Conservation (phyloP, 495 filamentous ascomycete species). For the Penicillium bialowiezense region DNA sequence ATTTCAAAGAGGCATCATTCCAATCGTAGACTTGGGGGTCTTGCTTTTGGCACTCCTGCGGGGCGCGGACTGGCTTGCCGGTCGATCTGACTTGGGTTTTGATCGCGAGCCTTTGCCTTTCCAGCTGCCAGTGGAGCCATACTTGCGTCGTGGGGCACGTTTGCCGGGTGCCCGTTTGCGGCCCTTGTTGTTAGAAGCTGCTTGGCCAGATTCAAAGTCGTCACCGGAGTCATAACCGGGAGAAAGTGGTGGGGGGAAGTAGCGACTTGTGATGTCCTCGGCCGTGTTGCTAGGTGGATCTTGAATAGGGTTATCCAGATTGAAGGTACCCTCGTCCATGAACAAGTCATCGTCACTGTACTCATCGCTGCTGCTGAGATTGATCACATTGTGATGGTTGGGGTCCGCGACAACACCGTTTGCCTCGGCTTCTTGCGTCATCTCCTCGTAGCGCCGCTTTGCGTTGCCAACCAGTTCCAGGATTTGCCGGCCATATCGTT, state of each 20-base stretch:
- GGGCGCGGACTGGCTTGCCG: constrained; percentile 22
- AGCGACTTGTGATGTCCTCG: constrained; percentile 38
- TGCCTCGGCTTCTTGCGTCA: constrained; percentile 47
- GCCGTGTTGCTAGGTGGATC: background rate
- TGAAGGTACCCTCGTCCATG: constrained; percentile 35
- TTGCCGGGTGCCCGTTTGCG: constrained; percentile 30
- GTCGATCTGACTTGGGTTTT: constrained; percentile 26
- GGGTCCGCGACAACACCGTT: constrained; percentile 50
- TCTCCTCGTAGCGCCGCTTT: constrained; percentile 55
- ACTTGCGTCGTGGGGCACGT: constrained; percentile 29
- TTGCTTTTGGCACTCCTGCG: constrained; percentile 32
- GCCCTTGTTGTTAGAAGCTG: constrained; percentile 20
- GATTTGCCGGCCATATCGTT: constrained; percentile 65
- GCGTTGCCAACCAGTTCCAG: constrained; percentile 59
- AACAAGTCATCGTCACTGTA: constrained; percentile 48
- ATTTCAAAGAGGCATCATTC: constrained; percentile 45
- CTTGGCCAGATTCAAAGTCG: constrained; percentile 19
- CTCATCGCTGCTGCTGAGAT: constrained; percentile 64
- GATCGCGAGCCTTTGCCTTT: constrained; percentile 26
- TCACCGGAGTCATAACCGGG: constrained; percentile 22
- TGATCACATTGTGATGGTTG: constrained; percentile 65
- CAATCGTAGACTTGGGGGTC: constrained; percentile 36
- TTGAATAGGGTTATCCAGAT: constrained; percentile 28
- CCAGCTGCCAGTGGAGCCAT: constrained; percentile 19
- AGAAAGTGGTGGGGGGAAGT: constrained; percentile 39